These are phyloP conservation scores for Aleurites moluccanus DNA, from an alignment of 441 rosid genomes.

Conservation along the genomic window DNA sequence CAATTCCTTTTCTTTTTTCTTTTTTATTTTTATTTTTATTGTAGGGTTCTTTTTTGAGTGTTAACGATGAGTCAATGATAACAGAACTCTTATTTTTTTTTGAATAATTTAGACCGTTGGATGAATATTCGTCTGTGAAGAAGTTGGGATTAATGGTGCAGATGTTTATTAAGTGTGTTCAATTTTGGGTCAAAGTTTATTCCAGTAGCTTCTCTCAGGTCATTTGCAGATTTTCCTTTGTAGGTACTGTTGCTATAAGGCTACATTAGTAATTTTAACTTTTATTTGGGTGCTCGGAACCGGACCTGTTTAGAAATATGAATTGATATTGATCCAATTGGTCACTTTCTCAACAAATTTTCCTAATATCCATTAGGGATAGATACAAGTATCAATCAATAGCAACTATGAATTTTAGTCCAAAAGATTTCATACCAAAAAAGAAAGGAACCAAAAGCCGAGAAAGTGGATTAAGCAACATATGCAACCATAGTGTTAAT, in stretches of 20 bases:
- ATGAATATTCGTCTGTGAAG: not conserved
- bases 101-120: not conserved
- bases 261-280: not conserved
- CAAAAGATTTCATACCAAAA: not conserved
- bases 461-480: not conserved
- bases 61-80: not conserved
- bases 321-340: too few species aligned
- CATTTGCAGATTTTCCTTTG: not conserved
- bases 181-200: not conserved
- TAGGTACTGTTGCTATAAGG: not conserved
- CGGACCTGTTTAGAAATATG: too few species aligned
- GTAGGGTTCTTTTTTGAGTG: too few species aligned
- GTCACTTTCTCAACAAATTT: too few species aligned
- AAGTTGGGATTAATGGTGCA: not conserved
- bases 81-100: not conserved
- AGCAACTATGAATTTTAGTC: not conserved
- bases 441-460: too few species aligned
- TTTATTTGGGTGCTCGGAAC: not conserved
- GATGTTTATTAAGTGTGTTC: not conserved
- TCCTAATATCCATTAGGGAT: not conserved
- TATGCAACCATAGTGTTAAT: too few species aligned
- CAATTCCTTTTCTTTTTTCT: too few species aligned
- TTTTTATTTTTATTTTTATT: not conserved
- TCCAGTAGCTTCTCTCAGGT: not conserved
- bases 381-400: not conserved